Percentiles rank a stretch among this genome's conserved stretches.
These are phyloP conservation scores for Parathielavia appendiculata DNA, from an alignment of 495 filamentous ascomycete species.

Conservation along the genomic window DNA sequence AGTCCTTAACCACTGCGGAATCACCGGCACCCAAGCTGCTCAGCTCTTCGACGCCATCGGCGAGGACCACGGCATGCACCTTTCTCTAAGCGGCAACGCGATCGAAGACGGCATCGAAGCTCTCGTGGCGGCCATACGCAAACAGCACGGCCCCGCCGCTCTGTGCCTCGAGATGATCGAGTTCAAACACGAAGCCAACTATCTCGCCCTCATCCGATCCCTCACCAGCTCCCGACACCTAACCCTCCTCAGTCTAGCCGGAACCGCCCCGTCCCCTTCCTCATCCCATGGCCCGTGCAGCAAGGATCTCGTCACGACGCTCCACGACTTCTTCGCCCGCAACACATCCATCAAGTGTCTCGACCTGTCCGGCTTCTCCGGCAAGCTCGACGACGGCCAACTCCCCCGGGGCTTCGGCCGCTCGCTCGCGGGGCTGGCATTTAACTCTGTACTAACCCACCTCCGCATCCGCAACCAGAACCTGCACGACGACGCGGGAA, in stretches of 20 bases:
- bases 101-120: conserved; percentile 65
- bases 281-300: conserved; percentile 49
- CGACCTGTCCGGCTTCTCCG: conserved; percentile 84
- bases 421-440: conserved; percentile 68
- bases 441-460: conserved; percentile 68
- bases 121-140: conserved; percentile 63
- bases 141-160: conserved; percentile 60
- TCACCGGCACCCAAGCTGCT: conserved; percentile 73
- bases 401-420: conserved; percentile 78
- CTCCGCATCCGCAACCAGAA: conserved; percentile 65
- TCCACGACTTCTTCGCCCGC: conserved; percentile 69
- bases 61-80: conserved; percentile 60
- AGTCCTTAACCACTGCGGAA: conserved; percentile 69
- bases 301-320: conserved; percentile 64
- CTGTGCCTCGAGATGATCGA: conserved; percentile 83
- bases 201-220: conserved; percentile 66
- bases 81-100: conserved; percentile 76
- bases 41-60: conserved; percentile 72
- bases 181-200: conserved; percentile 68
- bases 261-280: conserved; percentile 77
- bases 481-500: conserved; percentile 43
- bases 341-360: conserved; percentile 74
- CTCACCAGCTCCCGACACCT: conserved; percentile 69
- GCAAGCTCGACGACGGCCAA: conserved; percentile 77
- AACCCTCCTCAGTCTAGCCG: conserved; percentile 77